Conservation (phyloP, 139 green algal species). For the Zygnema circumcarinatum region DNA sequence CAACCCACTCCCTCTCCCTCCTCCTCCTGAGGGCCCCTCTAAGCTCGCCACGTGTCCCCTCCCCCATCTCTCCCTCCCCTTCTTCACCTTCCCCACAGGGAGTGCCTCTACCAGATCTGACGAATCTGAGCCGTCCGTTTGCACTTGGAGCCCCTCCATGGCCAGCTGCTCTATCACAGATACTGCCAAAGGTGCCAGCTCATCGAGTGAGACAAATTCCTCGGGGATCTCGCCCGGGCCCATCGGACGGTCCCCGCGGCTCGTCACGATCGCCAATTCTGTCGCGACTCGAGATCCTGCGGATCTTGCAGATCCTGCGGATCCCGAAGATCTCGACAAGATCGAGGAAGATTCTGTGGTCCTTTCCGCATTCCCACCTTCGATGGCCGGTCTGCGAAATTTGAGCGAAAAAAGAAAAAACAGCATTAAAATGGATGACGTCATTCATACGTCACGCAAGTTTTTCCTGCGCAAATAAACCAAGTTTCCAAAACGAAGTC, state of each 20-base stretch:
- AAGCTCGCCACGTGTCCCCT: not conserved
- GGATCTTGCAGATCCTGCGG: too few relatives aligned
- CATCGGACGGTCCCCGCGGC: not conserved
- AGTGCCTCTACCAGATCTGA: slow-evolving; percentile 4
- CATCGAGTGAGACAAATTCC: slow-evolving; percentile 42
- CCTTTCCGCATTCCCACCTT: too few relatives aligned
- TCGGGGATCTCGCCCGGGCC: slow-evolving; percentile 26
- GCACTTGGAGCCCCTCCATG: slow-evolving; percentile 49
- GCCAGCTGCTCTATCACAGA: slow-evolving; percentile 36
- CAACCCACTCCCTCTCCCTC: not conserved
- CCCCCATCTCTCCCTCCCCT: not conserved
- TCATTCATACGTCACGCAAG: too few relatives aligned
- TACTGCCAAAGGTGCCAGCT: slow-evolving; percentile 51
- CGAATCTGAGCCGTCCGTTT: slow-evolving; percentile 16
- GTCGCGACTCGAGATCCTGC: too few relatives aligned
- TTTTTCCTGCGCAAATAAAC: too few relatives aligned
- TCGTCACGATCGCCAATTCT: not conserved
- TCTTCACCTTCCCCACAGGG: not conserved
- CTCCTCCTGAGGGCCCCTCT: not conserved
- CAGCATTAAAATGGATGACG: too few relatives aligned
- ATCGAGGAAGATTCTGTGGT: too few relatives aligned
- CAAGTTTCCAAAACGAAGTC: too few relatives aligned
- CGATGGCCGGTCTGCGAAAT: too few relatives aligned
- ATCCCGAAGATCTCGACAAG: too few relatives aligned
- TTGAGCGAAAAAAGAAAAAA: too few relatives aligned